Base-by-base conservation (phyloP, 2,329 filamentous ascomycete species). In the Fusarium nygamai region DNA sequence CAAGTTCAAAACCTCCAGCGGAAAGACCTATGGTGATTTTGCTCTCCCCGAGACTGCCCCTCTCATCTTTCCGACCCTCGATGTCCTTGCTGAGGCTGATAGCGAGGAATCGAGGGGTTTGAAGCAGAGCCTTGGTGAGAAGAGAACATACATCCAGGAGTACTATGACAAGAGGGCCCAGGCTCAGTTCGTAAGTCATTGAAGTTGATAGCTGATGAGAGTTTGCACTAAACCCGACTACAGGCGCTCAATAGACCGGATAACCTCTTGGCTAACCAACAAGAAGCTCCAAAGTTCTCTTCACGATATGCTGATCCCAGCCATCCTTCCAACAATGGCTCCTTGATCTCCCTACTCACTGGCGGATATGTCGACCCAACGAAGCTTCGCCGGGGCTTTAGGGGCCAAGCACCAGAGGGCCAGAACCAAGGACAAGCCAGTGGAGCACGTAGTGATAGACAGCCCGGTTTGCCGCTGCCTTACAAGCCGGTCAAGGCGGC, bases 31-130 rank as follows among this genome's bases (percentile, higher is more conserved):
- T 11, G 62, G 72, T 9, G 60, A 59, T 14, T 86, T 86, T 16
- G 81, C 85, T 33, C 79, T 84, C 39, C 85, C 85, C 0, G 83
- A 88, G 51, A 80, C 84, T 5, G 88, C 88, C 6, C 84, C 87
- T 0, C 80, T 90, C 2, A 33, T 69, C 3, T 68, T 68, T 20
- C 65, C 65, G 9, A 62, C 65, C 3, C 29, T 68, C 22, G 65
- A 68, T 62, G 47, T 47, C 13, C 64, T 68, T 16, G 65, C 65
- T 41, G 64, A 43, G 20, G 27, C 31, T 11, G 54, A 68, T 34
- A 68, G 20, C 2, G 64, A 68, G 9, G 53, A 68, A 20, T 68
- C 64, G 17, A 61, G n/a, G 7, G 47, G 65, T 19, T 16, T 68
- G 22, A 68, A 68, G 22, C 36, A 61, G 11, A 68, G 22, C 3